These are phyloP conservation scores for Cochlearia excelsa DNA, from an alignment of 345 rosid genomes.

Conservation along the genomic window DNA sequence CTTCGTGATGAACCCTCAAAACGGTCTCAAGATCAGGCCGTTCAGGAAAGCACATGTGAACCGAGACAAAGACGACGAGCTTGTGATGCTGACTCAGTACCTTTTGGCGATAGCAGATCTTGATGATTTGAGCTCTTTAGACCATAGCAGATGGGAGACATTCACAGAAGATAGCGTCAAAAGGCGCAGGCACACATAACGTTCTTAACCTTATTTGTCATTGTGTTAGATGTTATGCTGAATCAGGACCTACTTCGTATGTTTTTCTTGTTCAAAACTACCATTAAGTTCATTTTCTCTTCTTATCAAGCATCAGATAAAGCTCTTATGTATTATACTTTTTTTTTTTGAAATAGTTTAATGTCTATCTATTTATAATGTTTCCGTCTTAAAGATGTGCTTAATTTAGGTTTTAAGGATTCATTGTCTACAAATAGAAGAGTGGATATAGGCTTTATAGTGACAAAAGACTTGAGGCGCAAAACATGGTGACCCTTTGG, in stretches of 20 bases:
- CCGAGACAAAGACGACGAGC: slow-evolving; percentile 83
- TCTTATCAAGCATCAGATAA: slow-evolving; percentile 1
- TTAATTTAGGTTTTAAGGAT: slow-evolving; percentile 8
- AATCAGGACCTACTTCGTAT: slow-evolving; percentile 4
- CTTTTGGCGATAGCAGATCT: slow-evolving; percentile 84
- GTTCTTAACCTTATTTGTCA: slow-evolving; percentile 1
- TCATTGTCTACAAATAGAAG: background rate
- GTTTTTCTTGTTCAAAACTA: slow-evolving; percentile 6
- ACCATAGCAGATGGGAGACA: slow-evolving; percentile 75
- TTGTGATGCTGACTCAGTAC: slow-evolving; percentile 76
- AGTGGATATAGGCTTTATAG: too few relatives aligned
- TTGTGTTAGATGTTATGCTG: slow-evolving; percentile 15
- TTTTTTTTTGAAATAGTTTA: too few relatives aligned
- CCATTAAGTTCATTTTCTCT: background rate
- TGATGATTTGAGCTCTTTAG: slow-evolving; percentile 65
- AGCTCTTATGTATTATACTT: too few relatives aligned
- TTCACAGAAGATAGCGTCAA: slow-evolving; percentile 57
- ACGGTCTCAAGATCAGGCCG: slow-evolving; percentile 79
- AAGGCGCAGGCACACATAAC: slow-evolving; percentile 59
- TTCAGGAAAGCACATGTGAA: slow-evolving; percentile 86
- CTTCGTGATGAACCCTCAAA: slow-evolving; percentile 93
- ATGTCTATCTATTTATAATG: too few relatives aligned
- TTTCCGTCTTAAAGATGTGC: background rate
- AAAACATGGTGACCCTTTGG: background rate
- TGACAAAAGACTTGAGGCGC: slow-evolving; percentile 22